A percentile compares a stretch with the other conserved stretches of the same genome.
phyloP scores from a whole-genome alignment of 257 asterid species.

The Orobanche coerulescens region DNA sequence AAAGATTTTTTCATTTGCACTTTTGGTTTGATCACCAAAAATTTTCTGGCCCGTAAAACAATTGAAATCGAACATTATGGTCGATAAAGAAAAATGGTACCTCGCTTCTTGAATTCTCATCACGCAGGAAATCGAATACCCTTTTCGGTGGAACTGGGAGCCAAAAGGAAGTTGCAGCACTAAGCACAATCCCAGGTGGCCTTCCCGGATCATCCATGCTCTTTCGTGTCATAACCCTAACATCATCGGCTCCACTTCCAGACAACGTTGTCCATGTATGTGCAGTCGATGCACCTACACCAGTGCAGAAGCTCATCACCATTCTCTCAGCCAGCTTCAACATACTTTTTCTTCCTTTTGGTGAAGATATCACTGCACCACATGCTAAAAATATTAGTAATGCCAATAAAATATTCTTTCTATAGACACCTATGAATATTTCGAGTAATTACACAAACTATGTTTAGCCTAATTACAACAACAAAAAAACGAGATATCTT shows the following conservation, averaged over 20 bases:
- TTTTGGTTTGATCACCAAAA: no score
- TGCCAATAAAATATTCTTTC: background rate
- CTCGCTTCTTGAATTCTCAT: slow-evolving; percentile 49
- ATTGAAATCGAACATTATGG: background rate
- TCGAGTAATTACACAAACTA: no score
- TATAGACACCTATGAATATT: no score
- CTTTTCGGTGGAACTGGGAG: slow-evolving; percentile 40
- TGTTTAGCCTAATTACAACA: no score
- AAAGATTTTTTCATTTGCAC: no score
- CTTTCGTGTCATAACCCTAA: slow-evolving; percentile 49
- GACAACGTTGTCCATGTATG: slow-evolving; percentile 52
- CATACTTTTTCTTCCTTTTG: slow-evolving; percentile 45
- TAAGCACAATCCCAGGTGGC: slow-evolving; percentile 53
- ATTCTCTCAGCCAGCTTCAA: slow-evolving; percentile 49
- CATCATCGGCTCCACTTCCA: slow-evolving; percentile 47
- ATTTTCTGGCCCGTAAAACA: no score
- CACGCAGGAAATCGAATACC: slow-evolving; percentile 46
- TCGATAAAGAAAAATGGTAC: slow-evolving; percentile 16
- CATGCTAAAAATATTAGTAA: background rate
- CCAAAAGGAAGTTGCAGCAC: slow-evolving; percentile 64
- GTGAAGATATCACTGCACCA: slow-evolving; percentile 37
- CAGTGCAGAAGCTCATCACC: slow-evolving; percentile 51
- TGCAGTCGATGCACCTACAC: slow-evolving; percentile 54
- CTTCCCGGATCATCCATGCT: slow-evolving; percentile 55
- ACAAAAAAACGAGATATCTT: no score